phyloP scores from a whole-genome alignment of 2,329 filamentous ascomycete species.

The Coniochaeta sp. region DNA sequence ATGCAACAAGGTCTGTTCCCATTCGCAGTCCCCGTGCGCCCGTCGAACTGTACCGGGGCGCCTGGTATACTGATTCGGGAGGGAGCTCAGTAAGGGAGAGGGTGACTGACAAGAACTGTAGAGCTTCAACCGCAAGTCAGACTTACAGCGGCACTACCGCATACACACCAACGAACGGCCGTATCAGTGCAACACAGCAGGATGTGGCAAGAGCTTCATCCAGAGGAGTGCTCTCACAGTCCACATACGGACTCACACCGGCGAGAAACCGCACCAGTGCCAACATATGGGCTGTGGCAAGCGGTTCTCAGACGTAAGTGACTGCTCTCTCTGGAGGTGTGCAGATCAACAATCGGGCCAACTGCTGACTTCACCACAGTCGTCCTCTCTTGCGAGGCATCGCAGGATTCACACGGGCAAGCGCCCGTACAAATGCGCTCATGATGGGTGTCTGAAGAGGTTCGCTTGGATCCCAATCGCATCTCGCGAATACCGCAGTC shows the following conservation, averaged over 20 bases:
- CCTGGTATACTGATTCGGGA: neutral
- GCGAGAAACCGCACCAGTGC: conserved; percentile 65
- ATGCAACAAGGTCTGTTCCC: conserved; percentile 49
- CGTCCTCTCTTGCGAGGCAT: conserved; percentile 58
- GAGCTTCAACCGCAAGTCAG: conserved; percentile 68
- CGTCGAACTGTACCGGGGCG: neutral
- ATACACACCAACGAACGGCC: conserved; percentile 67
- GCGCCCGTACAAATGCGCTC: conserved; percentile 56
- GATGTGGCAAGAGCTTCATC: conserved; percentile 65
- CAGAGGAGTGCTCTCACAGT: conserved; percentile 64
- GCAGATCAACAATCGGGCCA: neutral
- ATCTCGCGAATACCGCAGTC: neutral
- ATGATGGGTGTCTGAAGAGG: conserved; percentile 57
- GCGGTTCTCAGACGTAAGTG: conserved; percentile 60
- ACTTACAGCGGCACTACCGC: conserved; percentile 61
- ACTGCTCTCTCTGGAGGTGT: neutral
- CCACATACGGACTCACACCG: conserved; percentile 63
- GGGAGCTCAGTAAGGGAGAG: neutral
- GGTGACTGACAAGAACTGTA: conserved; percentile 20
- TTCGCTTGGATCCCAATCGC: conserved; percentile 15
- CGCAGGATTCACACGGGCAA: conserved; percentile 60
- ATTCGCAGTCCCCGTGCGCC: neutral
- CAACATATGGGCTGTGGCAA: conserved; percentile 59
- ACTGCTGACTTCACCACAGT: conserved; percentile 36
- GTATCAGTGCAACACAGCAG: conserved; percentile 52